Base-by-base conservation (phyloP, 768 basidiomycete species). In the Phylloporus arenicola region DNA sequence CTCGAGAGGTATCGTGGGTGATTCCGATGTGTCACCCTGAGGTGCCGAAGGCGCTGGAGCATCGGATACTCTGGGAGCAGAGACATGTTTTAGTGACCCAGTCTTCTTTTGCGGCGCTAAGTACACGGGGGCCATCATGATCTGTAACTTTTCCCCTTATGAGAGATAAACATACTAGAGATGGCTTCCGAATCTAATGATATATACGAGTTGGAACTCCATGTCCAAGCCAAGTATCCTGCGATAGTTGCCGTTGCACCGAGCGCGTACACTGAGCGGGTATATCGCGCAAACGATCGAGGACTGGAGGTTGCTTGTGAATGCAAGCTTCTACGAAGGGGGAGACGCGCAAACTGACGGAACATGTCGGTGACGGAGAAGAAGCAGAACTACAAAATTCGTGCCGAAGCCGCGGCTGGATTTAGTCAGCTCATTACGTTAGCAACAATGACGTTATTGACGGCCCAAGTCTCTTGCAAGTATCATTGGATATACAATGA, bases 311-410 rank as follows among this genome's bases (percentile, higher is more conserved):
- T 48, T 45, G 55, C 57, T 37, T 63, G 62, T 19, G 82, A 80
- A 57, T 83, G 79, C 16, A 84, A 39, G 47, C 73, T 72, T 62
- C 80, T 71, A 51, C 76, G 75, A 7, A 83, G 64, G 19, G 81
- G 72, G 47, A 78, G 68, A 69, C 75, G 78, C 58, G 78, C 68
- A 16, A 81, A 65, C 53, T 76, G 73, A 55, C 77, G 69, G 59
- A 84, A 73, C 82, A 84, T 85, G 53, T 24, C 59, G 55, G 52
- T 52, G 46, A 11, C 29, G 12, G 29, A 30, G 11, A 30, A 30
- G 1, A 12, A 27, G 17, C 19, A 43, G 20, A 31, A n/a, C 4
- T 25, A 45, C 52, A 56, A 65, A 64, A 63, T 65, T 63, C 61
- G 25, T 45, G 55, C 54, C 53, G 50, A 45, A 16, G 14, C 8